These are phyloP conservation scores for Kuraishia ogatae DNA, from an alignment of 805 yeast species.

Conservation along the genomic window DNA sequence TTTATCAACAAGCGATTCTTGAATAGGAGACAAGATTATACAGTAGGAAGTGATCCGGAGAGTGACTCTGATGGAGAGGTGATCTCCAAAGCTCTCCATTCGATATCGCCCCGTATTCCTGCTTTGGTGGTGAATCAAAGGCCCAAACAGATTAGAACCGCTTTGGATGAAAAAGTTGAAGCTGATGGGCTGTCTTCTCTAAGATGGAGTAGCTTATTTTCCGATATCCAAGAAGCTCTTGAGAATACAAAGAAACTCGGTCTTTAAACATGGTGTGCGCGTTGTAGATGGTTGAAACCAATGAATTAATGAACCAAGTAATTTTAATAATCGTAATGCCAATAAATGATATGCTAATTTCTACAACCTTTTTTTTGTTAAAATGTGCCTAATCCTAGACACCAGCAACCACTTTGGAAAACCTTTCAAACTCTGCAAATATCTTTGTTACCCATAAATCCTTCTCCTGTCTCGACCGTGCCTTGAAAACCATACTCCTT, in stretches of 20 bases:
- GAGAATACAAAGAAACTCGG: slow-evolving; percentile 3
- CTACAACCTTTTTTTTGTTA: not conserved
- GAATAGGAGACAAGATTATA: not conserved
- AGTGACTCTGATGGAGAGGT: slow-evolving; percentile 9
- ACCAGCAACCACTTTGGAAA: slow-evolving; percentile 12
- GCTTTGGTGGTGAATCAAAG: not conserved
- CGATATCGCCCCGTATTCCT: not conserved
- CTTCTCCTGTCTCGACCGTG: slow-evolving; percentile 73
- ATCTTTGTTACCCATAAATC: slow-evolving; percentile 68
- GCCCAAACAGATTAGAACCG: not conserved
- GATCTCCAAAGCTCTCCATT: slow-evolving; percentile 2
- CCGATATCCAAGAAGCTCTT: slow-evolving; percentile 14
- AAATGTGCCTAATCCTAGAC: slow-evolving; percentile 1
- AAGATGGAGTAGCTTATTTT: slow-evolving; percentile 11
- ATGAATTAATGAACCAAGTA: not conserved
- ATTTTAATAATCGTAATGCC: not conserved
- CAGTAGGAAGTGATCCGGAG: slow-evolving; percentile 1
- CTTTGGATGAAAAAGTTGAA: too few species aligned
- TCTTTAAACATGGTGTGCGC: not conserved
- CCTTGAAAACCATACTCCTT: slow-evolving; percentile 61
- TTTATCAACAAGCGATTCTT: not conserved
- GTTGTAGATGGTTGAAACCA: not conserved
- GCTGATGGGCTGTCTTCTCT: not conserved
- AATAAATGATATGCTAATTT: not conserved
- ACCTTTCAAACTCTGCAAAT: slow-evolving; percentile 35